These are phyloP conservation scores for Coemansia sp. DNA, from an alignment of 192 early-diverging fungal species.

Conservation along the genomic window DNA sequence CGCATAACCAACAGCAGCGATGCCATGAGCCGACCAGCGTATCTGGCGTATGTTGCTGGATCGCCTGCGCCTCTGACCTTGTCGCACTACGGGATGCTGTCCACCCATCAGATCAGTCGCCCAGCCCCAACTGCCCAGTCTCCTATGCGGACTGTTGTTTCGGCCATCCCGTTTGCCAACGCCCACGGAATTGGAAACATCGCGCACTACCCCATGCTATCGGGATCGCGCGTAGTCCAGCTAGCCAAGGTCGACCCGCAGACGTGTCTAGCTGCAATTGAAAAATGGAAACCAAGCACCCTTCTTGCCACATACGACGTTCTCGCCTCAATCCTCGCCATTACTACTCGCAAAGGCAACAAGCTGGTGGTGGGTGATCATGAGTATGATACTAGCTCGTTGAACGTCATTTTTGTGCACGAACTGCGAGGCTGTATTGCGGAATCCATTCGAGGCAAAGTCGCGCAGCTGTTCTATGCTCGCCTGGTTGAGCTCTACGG, in stretches of 20 bases:
- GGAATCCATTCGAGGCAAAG: slow-evolving; percentile 23
- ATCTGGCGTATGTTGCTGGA: slow-evolving; percentile 30
- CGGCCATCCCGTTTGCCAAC: slow-evolving; percentile 41
- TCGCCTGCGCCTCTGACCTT: slow-evolving; percentile 29
- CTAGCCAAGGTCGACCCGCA: slow-evolving; percentile 21
- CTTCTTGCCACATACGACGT: slow-evolving; percentile 35
- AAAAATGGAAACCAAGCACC: slow-evolving; percentile 29
- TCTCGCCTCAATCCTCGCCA: slow-evolving; percentile 19
- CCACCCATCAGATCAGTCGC: slow-evolving; percentile 23
- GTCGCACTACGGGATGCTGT: slow-evolving; percentile 51
- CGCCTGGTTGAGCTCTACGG: slow-evolving; percentile 53
- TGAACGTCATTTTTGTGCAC: slow-evolving; percentile 37
- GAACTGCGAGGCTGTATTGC: slow-evolving; percentile 27
- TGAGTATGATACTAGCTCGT: slow-evolving; percentile 24
- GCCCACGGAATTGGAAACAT: slow-evolving; percentile 46
- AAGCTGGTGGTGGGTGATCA: slow-evolving; percentile 13
- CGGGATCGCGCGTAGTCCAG: slow-evolving; percentile 48
- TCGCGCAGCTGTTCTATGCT: slow-evolving; percentile 26
- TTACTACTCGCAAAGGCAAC: slow-evolving; percentile 18
- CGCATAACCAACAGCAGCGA: slow-evolving; percentile 34
- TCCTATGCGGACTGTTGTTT: slow-evolving; percentile 27
- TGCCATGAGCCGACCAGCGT: slow-evolving; percentile 48
- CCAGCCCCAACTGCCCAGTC: background rate
- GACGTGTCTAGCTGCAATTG: slow-evolving; percentile 35
- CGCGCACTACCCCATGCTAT: slow-evolving; percentile 49